A percentile compares a stretch with the other conserved stretches of the same genome.
Evolutionary conservation across 805 yeast species (phyloP).

Genomic region (Candida boleticola): DNA sequence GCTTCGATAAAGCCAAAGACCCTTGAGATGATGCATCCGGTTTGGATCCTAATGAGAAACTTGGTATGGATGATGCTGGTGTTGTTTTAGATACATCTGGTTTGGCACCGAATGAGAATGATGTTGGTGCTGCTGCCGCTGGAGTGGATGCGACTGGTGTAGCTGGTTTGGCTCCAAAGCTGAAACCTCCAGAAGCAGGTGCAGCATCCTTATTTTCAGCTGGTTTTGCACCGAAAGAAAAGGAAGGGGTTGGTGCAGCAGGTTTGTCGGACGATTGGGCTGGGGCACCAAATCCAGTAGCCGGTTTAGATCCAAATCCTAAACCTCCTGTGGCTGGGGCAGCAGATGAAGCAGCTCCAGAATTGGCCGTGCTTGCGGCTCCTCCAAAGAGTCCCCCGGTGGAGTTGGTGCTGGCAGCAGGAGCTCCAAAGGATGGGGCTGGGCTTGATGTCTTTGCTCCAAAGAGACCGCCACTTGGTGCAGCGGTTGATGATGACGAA

Average conservation of each 20-base stretch:
- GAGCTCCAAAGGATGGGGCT: no score
- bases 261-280: constrained; percentile 1
- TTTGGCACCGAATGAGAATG: constrained; percentile 10
- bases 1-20: no score
- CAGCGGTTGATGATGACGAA: constrained; percentile 6
- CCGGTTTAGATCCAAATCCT: constrained; percentile 7
- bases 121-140: not conserved
- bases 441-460: no score
- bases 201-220: constrained; percentile 6
- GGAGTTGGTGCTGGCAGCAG: constrained; percentile 4
- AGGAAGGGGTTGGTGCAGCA: not conserved
- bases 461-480: constrained; percentile 23
- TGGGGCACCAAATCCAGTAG: constrained; percentile 3
- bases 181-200: constrained; percentile 7
- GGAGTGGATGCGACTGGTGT: not conserved
- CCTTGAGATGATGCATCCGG: no score
- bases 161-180: constrained; percentile 7
- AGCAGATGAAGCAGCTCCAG: constrained; percentile 13
- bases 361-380: constrained; percentile 8
- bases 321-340: constrained; percentile 5
- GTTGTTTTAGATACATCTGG: no score
- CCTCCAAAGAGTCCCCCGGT: constrained; percentile 12
- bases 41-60: no score
- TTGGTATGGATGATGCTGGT: no score
- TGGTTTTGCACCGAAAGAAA: constrained; percentile 19